These are phyloP conservation scores for Brassica rapa DNA, from an alignment of 345 rosid species.

Conservation along the genomic window DNA sequence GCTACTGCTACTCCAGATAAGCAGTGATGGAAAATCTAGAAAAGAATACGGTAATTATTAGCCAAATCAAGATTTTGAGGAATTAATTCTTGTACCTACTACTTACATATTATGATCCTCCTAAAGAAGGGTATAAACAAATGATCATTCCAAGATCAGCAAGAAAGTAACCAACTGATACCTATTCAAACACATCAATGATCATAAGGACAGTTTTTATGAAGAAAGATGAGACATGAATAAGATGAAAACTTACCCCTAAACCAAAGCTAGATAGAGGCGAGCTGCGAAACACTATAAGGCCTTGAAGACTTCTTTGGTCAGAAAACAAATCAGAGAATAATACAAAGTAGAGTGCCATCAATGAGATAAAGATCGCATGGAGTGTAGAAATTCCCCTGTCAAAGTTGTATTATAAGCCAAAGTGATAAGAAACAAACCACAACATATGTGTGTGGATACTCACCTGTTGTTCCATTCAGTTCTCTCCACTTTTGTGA, in stretches of 20 bases:
- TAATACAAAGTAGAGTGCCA: conserved; percentile 76
- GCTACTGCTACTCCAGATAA: conserved; percentile 67
- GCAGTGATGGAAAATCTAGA: conserved; percentile 79
- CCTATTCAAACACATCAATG: conserved; percentile 43
- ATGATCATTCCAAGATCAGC: conserved; percentile 76
- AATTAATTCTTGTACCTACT: background rate
- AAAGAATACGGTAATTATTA: background rate
- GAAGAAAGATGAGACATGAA: background rate
- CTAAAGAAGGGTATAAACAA: conserved; percentile 83
- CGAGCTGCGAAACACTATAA: conserved; percentile 64
- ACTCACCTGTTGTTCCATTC: conserved; percentile 92
- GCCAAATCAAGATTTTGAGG: background rate
- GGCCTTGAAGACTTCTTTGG: conserved; percentile 39
- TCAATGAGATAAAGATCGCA: conserved; percentile 60
- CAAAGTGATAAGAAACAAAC: conserved; percentile 11
- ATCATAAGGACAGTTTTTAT: background rate
- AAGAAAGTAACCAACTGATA: conserved; percentile 85
- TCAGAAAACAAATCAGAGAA: conserved; percentile 76
- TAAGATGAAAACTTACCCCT: conserved; percentile 54
- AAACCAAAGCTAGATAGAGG: conserved; percentile 65
- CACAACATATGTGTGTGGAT: background rate
- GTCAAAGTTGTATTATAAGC: conserved; percentile 32
- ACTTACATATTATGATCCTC: conserved; percentile 92
- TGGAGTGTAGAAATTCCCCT: conserved; percentile 84
- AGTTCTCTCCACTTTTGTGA: conserved; percentile 58